Base-by-base conservation (phyloP, 768 basidiomycete species). In the Panaeolus cyanescens region DNA sequence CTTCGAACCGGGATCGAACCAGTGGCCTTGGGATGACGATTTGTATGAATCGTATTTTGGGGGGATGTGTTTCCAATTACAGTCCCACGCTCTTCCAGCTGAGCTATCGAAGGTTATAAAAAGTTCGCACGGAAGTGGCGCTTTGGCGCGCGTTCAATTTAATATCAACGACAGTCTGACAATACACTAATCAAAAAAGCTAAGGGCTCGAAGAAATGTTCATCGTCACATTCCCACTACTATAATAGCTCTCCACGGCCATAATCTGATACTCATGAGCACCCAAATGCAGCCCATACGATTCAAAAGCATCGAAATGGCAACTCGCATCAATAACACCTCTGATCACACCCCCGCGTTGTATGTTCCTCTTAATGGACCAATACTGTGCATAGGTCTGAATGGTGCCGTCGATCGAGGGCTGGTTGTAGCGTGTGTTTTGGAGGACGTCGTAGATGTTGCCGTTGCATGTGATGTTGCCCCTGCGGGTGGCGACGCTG, bases 71-170 rank as follows among this genome's bases (percentile, higher is more conserved):
- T 39, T 56, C 66, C 61, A 40, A 63, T 67, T 67, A 67, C 66
- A 67, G 66, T 67, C 66, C 66, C 66, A 67, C 66, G 66, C 66
- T 67, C 66, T 67, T 67, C 66, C 66, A 67, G 59, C 66, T 67
- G 66, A 67, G 66, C 66, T 67, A 67, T 65, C 66, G 66, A 67
- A 63, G 66, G 66, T 42, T 59, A 31, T 3, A 19, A 20, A 6
- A 4, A 7, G 8, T 20, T 40, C n/a, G n/a, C n/a, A n/a, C n/a
- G n/a, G n/a, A n/a, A n/a, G n/a, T n/a, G n/a, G n/a, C n/a, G n/a
- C n/a, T n/a, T n/a, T n/a, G n/a, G n/a, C n/a, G n/a, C n/a, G n/a
- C n/a, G n/a, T n/a, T n/a, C n/a, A n/a, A n/a, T n/a, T n/a, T n/a
- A n/a, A n/a, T n/a, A n/a, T n/a, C n/a, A n/a, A n/a, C n/a, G n/a